Evolutionary conservation across 768 basidiomycete genomes (phyloP).

Genomic region (Suillus alpinus): DNA sequence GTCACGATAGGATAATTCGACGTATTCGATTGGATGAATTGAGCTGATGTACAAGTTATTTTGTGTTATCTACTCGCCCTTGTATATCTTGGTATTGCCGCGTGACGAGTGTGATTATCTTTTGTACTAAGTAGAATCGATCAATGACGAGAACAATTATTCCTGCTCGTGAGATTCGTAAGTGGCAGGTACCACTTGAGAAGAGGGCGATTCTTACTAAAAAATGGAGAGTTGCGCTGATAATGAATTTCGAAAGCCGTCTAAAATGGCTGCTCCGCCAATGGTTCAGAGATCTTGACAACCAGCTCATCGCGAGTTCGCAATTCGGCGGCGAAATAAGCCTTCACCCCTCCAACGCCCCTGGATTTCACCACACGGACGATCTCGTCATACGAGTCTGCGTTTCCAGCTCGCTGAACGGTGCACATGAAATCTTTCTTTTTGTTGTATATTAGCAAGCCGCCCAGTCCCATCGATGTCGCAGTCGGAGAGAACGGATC

Average conservation of each 20-base stretch:
- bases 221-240: not conserved
- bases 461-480: slow-evolving; percentile 13
- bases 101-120: not conserved
- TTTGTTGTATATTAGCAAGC: slow-evolving; percentile 49
- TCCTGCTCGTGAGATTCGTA: not conserved
- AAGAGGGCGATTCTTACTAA: not conserved
- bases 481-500: slow-evolving; percentile 1
- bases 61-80: not conserved
- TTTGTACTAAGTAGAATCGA: not conserved
- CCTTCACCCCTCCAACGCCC: slow-evolving; percentile 45
- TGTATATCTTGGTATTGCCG: not conserved
- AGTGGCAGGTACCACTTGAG: not conserved
- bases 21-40: not conserved
- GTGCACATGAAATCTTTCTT: slow-evolving; percentile 52
- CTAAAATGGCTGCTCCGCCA: slow-evolving; percentile 58
- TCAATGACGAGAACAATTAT: not conserved
- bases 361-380: slow-evolving; percentile 36
- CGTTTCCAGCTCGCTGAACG: slow-evolving; percentile 31
- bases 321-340: slow-evolving; percentile 55
- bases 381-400: slow-evolving; percentile 40
- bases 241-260: not conserved
- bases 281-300: slow-evolving; percentile 48
- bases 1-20: not conserved
- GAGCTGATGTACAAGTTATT: not conserved
- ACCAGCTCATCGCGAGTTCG: slow-evolving; percentile 44